Evolutionary conservation across 169 alveolate genomes (phyloP).

Genomic region (Plasmodium knowlesi): DNA sequence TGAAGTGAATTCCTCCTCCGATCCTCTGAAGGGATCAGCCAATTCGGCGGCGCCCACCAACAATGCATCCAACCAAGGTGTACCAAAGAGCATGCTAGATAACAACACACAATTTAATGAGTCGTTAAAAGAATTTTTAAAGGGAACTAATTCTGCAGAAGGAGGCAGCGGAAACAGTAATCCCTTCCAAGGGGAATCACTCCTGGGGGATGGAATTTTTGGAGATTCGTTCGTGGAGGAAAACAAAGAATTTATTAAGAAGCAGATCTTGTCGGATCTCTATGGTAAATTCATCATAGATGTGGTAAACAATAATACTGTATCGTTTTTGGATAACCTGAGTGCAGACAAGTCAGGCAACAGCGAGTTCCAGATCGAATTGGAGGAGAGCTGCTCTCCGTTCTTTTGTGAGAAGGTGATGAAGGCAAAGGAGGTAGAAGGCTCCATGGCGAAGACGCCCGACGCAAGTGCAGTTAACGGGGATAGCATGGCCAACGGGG

Average conservation of each 20-base stretch:
- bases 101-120: slow-evolving; percentile 3
- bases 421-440: slow-evolving; percentile 38
- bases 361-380: slow-evolving; percentile 31
- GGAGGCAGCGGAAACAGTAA: not conserved
- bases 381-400: slow-evolving; percentile 66
- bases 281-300: slow-evolving; percentile 25
- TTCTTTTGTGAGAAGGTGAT: slow-evolving; percentile 54
- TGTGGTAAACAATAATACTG: slow-evolving; percentile 26
- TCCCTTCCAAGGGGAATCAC: not conserved
- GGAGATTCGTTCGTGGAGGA: slow-evolving; percentile 12
- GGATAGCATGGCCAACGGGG: not conserved
- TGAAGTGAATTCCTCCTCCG: not conserved
- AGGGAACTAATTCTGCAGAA: not conserved
- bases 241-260: slow-evolving; percentile 19
- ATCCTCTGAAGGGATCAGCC: not conserved
- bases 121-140: slow-evolving; percentile 7
- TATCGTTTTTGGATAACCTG: slow-evolving; percentile 13
- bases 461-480: not conserved
- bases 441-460: not conserved
- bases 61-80: not conserved
- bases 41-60: not conserved
- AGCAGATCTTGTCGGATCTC: slow-evolving; percentile 17
- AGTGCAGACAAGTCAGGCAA: not conserved
- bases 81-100: not conserved
- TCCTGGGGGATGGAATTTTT: not conserved